phyloP scores from a whole-genome alignment of 495 filamentous ascomycete genomes.

The Penicillium goetzii region DNA sequence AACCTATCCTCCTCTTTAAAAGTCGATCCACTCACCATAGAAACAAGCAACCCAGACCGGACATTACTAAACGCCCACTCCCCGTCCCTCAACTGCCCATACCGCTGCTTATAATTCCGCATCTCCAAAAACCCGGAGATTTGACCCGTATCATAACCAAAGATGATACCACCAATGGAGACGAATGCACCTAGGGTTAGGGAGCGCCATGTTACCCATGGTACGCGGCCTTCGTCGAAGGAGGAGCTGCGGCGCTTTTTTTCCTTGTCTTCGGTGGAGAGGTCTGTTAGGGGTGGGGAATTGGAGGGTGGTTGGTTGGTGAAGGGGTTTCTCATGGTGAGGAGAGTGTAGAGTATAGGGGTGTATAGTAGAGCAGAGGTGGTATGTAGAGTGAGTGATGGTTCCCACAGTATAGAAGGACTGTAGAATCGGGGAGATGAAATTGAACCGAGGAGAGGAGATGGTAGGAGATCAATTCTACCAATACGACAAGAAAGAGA shows the following conservation, averaged over 20 bases:
- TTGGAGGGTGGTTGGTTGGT: no score
- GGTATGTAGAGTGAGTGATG: no score
- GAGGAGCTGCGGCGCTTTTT: constrained; percentile 24
- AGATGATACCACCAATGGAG: constrained; percentile 71
- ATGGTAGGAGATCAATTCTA: no score
- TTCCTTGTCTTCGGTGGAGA: constrained; percentile 11
- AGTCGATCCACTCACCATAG: constrained; percentile 32
- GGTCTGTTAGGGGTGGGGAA: background rate
- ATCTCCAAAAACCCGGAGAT: constrained; percentile 67
- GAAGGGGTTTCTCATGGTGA: no score
- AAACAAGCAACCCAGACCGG: constrained; percentile 57
- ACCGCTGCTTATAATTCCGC: constrained; percentile 49
- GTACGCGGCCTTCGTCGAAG: constrained; percentile 39
- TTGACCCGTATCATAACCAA: constrained; percentile 54
- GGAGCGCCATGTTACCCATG: constrained; percentile 49
- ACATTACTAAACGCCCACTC: constrained; percentile 52
- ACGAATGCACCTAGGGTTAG: constrained; percentile 54
- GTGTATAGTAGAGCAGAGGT: no score
- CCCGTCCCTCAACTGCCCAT: constrained; percentile 41
- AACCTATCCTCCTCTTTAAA: no score
- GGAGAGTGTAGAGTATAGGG: no score
- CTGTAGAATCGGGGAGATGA: no score
- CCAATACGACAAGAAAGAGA: no score
- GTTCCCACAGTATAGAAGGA: no score
- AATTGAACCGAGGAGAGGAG: no score